Conservation (phyloP, 768 basidiomycete genomes). For the Hygrophorus russula region DNA sequence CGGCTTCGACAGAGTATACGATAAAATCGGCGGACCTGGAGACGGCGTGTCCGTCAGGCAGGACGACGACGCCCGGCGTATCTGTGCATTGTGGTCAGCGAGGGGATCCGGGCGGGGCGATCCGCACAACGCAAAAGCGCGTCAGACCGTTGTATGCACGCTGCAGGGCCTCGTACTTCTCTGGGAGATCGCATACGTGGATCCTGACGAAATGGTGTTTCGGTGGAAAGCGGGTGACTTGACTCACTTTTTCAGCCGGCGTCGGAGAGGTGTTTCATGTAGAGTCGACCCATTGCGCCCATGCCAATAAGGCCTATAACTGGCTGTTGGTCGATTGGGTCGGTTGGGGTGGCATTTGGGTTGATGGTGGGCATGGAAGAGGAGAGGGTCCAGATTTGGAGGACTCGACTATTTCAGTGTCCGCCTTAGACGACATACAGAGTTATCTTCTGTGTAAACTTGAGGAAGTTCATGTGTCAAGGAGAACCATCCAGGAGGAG, state of each 20-base stretch:
- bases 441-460: neutral
- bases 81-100: constrained; percentile 20
- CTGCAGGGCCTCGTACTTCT: constrained; percentile 54
- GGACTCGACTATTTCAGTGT: neutral
- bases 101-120: no score
- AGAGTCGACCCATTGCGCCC: constrained; percentile 97
- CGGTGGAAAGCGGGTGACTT: constrained; percentile 4
- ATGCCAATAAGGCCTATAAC: constrained; percentile 90
- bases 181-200: constrained; percentile 78
- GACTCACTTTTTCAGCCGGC: constrained; percentile 77
- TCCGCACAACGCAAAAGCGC: no score
- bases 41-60: constrained; percentile 78
- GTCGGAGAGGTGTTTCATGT: constrained; percentile 61
- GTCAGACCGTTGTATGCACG: constrained; percentile 47
- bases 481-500: neutral
- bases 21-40: constrained; percentile 87
- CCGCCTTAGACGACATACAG: neutral
- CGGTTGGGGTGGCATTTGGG: constrained; percentile 21
- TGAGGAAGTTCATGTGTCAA: neutral
- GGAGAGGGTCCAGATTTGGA: neutral
- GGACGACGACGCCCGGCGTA: constrained; percentile 50
- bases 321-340: constrained; percentile 39
- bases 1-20: constrained; percentile 92
- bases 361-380: neutral
- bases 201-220: constrained; percentile 40